Evolutionary conservation across 495 filamentous ascomycete genomes (phyloP).

Genomic region (Neurospora hispaniola): DNA sequence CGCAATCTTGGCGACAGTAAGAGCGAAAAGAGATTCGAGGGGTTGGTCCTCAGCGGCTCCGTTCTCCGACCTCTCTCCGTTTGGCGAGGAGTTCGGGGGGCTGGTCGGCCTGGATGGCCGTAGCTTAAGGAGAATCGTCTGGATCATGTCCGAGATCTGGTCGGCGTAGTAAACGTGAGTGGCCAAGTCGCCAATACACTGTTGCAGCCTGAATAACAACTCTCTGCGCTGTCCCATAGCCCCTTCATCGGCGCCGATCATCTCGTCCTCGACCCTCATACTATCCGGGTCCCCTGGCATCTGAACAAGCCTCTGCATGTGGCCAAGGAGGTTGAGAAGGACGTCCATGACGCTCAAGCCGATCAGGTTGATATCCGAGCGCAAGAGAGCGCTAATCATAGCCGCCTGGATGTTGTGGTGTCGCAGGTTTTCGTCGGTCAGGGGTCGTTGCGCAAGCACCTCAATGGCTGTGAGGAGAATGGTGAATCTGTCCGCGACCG

Average conservation of each 20-base stretch:
- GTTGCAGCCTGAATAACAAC: conserved; percentile 56
- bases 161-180: conserved; percentile 93
- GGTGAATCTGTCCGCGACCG: conserved; percentile 83
- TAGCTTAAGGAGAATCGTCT: conserved; percentile 62
- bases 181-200: conserved; percentile 74
- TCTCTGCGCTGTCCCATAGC: conserved; percentile 30
- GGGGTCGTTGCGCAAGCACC: conserved; percentile 48
- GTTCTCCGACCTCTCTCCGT: conserved; percentile 29
- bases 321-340: conserved; percentile 66
- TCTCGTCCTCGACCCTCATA: conserved; percentile 21
- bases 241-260: conserved; percentile 16
- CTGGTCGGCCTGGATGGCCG: conserved; percentile 46
- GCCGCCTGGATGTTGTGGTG: conserved; percentile 62
- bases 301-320: conserved; percentile 64
- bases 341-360: conserved; percentile 91
- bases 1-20: conserved; percentile 59
- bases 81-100: conserved; percentile 26
- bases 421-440: conserved; percentile 54
- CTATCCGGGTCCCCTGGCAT: conserved; percentile 41
- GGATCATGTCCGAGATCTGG: conserved; percentile 85
- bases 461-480: conserved; percentile 76
- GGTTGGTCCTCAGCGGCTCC: conserved; percentile 22
- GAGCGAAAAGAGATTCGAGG: conserved; percentile 58
- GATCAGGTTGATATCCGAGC: conserved; percentile 83
- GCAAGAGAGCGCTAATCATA: conserved; percentile 68